These are phyloP conservation scores for Camelina sativa DNA, from an alignment of 345 rosid genomes.

Conservation along the genomic window DNA sequence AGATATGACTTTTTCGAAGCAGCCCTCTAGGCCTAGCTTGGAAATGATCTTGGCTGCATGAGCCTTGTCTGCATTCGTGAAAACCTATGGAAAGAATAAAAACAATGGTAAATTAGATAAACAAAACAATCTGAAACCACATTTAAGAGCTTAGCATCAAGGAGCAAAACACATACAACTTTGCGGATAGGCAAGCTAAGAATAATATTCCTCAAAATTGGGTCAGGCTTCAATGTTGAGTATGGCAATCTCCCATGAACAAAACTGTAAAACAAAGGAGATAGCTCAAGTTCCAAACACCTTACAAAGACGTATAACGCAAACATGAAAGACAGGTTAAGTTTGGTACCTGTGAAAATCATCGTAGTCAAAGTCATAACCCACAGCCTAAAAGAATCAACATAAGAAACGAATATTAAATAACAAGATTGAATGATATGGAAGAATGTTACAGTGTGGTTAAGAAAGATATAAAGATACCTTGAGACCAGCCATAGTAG, in stretches of 20 bases:
- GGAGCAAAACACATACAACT: constrained; percentile 58
- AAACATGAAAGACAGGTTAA: not conserved
- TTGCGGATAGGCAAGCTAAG: constrained; percentile 85
- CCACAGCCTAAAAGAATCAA: constrained; percentile 65
- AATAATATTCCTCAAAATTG: constrained; percentile 70
- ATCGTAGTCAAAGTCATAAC: constrained; percentile 74
- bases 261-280: constrained; percentile 51
- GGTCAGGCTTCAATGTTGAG: constrained; percentile 77
- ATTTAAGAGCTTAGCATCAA: not conserved
- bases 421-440: not conserved
- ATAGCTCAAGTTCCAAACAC: not conserved
- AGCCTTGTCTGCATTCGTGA: constrained; percentile 82
- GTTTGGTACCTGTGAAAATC: constrained; percentile 78
- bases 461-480: constrained; percentile 40
- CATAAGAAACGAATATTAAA: not conserved
- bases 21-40: constrained; percentile 86
- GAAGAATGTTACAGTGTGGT: not conserved
- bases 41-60: constrained; percentile 75
- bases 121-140: not conserved
- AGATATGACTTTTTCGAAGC: constrained; percentile 85
- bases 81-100: constrained; percentile 48
- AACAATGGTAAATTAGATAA: not conserved
- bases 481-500: constrained; percentile 97
- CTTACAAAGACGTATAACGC: not conserved
- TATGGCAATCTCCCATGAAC: constrained; percentile 97